phyloP scores from a whole-genome alignment of 2,329 filamentous ascomycete species.

The Colletotrichum liriopes region DNA sequence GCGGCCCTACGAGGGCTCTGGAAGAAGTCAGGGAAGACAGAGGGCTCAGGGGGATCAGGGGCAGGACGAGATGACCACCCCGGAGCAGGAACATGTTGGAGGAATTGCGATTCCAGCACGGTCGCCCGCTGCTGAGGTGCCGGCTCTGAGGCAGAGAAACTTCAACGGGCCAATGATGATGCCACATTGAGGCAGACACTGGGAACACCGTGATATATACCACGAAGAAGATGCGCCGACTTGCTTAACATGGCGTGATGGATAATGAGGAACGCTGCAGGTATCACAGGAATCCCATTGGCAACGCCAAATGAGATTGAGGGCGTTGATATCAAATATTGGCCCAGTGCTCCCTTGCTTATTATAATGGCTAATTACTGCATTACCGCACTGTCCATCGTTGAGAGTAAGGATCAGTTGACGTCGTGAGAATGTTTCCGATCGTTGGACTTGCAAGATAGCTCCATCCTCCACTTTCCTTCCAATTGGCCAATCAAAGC shows the following conservation, averaged over 20 bases:
- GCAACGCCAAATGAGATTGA: too few relatives aligned
- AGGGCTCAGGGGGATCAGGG: not conserved
- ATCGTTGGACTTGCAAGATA: not conserved
- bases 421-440: not conserved
- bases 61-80: not conserved
- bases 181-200: slow-evolving; percentile 9
- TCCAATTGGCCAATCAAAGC: slow-evolving; percentile 35
- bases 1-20: slow-evolving; percentile 13
- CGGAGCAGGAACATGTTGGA: not conserved
- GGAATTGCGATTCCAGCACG: not conserved
- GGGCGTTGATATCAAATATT: not conserved
- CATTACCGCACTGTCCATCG: too few relatives aligned
- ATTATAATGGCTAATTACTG: not conserved
- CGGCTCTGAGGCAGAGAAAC: slow-evolving; percentile 14
- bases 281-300: not conserved
- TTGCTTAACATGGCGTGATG: not conserved
- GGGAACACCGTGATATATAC: not conserved
- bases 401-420: not conserved
- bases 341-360: not conserved
- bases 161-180: slow-evolving; percentile 36
- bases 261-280: not conserved
- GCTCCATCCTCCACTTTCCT: too few relatives aligned
- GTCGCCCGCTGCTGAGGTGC: not conserved
- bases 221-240: too few relatives aligned
- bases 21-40: not conserved